phyloP scores from a whole-genome alignment of 768 basidiomycete species.

The Crucibulum laeve region DNA sequence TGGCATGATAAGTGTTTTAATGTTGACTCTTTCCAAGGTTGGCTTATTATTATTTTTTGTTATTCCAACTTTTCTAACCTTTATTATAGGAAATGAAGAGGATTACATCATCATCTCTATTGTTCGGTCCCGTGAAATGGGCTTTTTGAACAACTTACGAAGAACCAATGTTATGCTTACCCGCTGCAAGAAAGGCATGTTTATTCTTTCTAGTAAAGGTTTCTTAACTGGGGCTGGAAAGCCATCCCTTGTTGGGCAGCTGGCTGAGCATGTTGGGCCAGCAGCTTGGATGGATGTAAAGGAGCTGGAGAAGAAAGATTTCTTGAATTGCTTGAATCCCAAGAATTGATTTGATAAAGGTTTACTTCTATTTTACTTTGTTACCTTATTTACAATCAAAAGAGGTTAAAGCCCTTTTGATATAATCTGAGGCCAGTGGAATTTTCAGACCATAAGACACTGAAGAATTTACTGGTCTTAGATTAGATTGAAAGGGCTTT shows the following conservation, averaged over 20 bases:
- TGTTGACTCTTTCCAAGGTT: slow-evolving; percentile 86
- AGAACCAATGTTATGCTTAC: slow-evolving; percentile 88
- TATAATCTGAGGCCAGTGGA: slow-evolving; percentile 2
- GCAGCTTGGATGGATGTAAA: slow-evolving; percentile 29
- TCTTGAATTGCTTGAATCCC: not conserved
- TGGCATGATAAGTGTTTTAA: slow-evolving; percentile 78
- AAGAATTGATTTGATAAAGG: too few species aligned
- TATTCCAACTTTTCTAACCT: slow-evolving; percentile 4
- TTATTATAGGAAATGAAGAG: slow-evolving; percentile 69
- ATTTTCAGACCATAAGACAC: not conserved
- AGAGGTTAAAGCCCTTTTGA: not conserved
- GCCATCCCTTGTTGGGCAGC: slow-evolving; percentile 38
- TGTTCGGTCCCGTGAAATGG: slow-evolving; percentile 53
- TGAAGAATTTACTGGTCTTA: slow-evolving; percentile 1
- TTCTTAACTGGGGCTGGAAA: slow-evolving; percentile 57
- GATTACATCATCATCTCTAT: slow-evolving; percentile 73
- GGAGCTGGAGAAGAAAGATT: not conserved
- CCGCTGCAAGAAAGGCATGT: slow-evolving; percentile 76
- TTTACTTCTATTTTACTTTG: not conserved
- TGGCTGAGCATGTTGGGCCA: slow-evolving; percentile 31
- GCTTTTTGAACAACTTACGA: slow-evolving; percentile 61
- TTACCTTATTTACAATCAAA: not conserved
- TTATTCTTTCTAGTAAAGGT: slow-evolving; percentile 56
- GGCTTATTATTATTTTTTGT: slow-evolving; percentile 6
- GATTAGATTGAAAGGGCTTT: not conserved